A percentile compares a stretch with the other conserved stretches of the same genome.
Conservation (phyloP, 2,329 filamentous ascomycete species). For the Penicillium sp. region DNA sequence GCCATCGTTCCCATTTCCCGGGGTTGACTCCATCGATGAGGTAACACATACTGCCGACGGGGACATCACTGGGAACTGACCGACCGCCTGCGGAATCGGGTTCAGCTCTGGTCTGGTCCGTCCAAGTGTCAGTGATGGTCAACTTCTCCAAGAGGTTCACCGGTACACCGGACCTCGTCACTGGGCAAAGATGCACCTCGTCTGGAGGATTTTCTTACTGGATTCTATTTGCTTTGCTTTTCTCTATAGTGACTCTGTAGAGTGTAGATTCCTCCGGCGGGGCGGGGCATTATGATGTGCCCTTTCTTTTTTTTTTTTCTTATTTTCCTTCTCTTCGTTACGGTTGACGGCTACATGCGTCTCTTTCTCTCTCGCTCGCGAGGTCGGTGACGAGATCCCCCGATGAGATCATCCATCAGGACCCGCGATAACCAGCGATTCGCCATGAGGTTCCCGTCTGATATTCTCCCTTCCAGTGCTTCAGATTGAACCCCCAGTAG, state of each 20-base stretch:
- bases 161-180: constrained; percentile 28
- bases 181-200: neutral
- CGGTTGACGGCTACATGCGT: neutral
- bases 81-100: constrained; percentile 15
- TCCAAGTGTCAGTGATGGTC: neutral
- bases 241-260: neutral
- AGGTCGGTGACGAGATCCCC: constrained; percentile 16
- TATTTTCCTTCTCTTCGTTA: neutral
- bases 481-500: neutral
- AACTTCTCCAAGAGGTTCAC: constrained; percentile 25
- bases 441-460: neutral
- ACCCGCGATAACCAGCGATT: constrained; percentile 6
- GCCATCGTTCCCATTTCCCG: constrained; percentile 12
- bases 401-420: constrained; percentile 22
- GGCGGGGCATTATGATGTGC: neutral
- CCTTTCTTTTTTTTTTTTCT: neutral
- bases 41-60: constrained; percentile 18
- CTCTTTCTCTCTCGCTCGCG: neutral
- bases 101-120: neutral
- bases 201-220: neutral
- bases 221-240: constrained; percentile 9
- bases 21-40: constrained; percentile 29
- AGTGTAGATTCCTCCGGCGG: neutral
- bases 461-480: no score
- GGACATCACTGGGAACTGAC: neutral